Base-by-base conservation (phyloP, 164 flowering plant species). In the Buxus sempervirens region DNA sequence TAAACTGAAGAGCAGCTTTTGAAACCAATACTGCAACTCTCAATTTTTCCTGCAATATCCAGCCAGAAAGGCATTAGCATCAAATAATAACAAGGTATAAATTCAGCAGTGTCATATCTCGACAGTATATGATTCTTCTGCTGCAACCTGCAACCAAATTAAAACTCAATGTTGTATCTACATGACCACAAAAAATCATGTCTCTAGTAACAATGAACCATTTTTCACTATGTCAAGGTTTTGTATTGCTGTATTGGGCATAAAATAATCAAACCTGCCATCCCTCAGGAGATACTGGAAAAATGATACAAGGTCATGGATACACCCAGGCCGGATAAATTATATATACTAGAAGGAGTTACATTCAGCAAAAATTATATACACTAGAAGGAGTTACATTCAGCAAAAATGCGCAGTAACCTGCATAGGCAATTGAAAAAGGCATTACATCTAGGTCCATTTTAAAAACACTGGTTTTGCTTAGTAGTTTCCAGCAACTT, bases 1-100 rank as follows among this genome's bases (percentile, higher is more conserved):
- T 84, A 74, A 95, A 95, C 75, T 90, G 91, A 77, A 95, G 88
- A n/a, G 96, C 97, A 75, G 98, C 98, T 83, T 89, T 91, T 57
- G 98, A 92, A 76, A 95, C 98, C 82, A 95, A 78, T 68, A 95
- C 87, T 25, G 96, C 97, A 71, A 92, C 80, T 79, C 97, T 86
- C 65, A 95, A 83, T 73, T 89, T 95, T 78, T 88, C 98, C 97
- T 95, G 67, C 75, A 82, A 66, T 9, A 63, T 54, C 42, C 70
- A 78, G 25, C 65, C 6, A 55, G 1, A 22, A 21, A 49, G 61
- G 19, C 57, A 49, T 66, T 66, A 70, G 60, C 45, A 42, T 51
- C 5, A 6, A 1, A 58, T 15, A 9, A 58, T 26, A 26, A 38
- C 38, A 19, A 15, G 26, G 18, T 45, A 15, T 26, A 8, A 26